phyloP scores from a whole-genome alignment of 2,329 filamentous ascomycete species.

The Arthrobotrys conoides region DNA sequence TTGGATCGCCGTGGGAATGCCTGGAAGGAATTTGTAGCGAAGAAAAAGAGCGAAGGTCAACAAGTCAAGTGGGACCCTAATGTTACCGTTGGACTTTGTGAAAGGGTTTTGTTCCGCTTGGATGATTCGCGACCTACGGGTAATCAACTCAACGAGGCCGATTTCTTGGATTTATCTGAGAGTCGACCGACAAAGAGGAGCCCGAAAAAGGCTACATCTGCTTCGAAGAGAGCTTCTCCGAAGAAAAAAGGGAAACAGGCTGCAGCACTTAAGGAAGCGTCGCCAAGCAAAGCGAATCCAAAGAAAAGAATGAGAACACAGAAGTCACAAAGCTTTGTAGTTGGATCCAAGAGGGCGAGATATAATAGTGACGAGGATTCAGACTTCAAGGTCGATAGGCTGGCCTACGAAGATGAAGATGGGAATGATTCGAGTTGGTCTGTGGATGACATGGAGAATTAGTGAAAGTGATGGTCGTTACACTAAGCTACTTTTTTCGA shows the following conservation, averaged over 20 bases:
- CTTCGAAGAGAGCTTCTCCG: conserved; percentile 8
- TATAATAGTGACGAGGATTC: conserved; percentile 53
- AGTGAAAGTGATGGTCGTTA: not conserved
- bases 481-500: not conserved
- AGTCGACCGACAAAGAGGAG: conserved; percentile 11
- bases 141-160: conserved; percentile 50
- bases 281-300: conserved; percentile 26
- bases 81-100: conserved; percentile 33
- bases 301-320: conserved; percentile 16
- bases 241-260: conserved; percentile 41
- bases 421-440: conserved; percentile 58
- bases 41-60: conserved; percentile 47
- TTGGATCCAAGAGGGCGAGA: conserved; percentile 36
- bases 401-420: conserved; percentile 54
- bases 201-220: conserved; percentile 18
- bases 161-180: conserved; percentile 43
- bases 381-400: conserved; percentile 51
- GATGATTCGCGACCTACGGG: conserved; percentile 55
- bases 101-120: conserved; percentile 49
- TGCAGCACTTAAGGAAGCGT: conserved; percentile 2
- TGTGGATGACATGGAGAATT: conserved; percentile 39
- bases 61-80: conserved; percentile 31
- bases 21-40: conserved; percentile 46
- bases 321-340: conserved; percentile 41
- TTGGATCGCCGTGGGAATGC: conserved; percentile 44